Percentiles rank a stretch among this genome's conserved stretches.
Conservation (phyloP, 805 yeast species). For the Teunomyces panamensis region DNA sequence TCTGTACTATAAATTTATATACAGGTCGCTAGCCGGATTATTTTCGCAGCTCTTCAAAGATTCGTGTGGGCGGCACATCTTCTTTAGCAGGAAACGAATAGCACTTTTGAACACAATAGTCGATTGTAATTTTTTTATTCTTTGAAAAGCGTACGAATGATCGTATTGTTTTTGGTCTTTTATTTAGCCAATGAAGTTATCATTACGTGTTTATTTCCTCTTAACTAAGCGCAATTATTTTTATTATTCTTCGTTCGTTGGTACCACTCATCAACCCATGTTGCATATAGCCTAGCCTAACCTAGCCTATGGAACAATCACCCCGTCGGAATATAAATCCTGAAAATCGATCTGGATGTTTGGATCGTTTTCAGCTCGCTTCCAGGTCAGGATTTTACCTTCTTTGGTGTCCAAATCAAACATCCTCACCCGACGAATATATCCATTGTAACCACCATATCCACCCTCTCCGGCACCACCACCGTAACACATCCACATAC, state of each 20-base stretch:
- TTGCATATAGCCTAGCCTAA: too few species aligned
- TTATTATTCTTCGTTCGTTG: too few species aligned
- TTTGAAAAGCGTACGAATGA: too few species aligned
- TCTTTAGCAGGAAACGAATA: too few species aligned
- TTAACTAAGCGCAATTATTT: too few species aligned
- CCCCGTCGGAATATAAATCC: conserved; percentile 46
- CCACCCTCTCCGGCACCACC: conserved; percentile 96
- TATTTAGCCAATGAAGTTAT: too few species aligned
- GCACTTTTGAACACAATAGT: too few species aligned
- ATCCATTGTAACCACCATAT: conserved; percentile 90
- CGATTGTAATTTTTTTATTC: too few species aligned
- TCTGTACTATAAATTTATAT: neutral
- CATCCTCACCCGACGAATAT: conserved; percentile 71
- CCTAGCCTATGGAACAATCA: conserved; percentile 19
- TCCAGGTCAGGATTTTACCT: conserved; percentile 63
- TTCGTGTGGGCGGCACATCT: too few species aligned
- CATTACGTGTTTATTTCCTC: too few species aligned
- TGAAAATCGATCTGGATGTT: conserved; percentile 48
- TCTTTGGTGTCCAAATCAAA: conserved; percentile 59
- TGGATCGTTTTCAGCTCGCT: conserved; percentile 61
- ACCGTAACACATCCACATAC: conserved; percentile 87
- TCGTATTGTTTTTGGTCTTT: too few species aligned
- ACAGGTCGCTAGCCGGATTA: neutral
- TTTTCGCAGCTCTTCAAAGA: neutral
- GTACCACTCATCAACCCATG: too few species aligned